These are phyloP conservation scores for Petrea volubilis DNA, from an alignment of 257 asterid species.

Conservation along the genomic window DNA sequence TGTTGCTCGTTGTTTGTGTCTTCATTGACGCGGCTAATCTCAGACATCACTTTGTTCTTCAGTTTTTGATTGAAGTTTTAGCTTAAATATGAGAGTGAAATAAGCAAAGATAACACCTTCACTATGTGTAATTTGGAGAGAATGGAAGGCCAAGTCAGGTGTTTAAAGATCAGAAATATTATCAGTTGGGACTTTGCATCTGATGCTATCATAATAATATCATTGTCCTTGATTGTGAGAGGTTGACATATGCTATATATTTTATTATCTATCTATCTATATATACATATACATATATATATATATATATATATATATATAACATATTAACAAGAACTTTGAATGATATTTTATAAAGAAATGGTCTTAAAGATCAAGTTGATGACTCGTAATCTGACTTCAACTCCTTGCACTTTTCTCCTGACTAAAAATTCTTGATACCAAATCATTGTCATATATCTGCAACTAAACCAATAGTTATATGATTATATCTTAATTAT, in stretches of 20 bases:
- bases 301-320: too few species aligned
- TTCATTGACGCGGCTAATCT: slow-evolving; percentile 13
- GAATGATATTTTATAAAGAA: slow-evolving; percentile 9
- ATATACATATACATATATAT: neutral
- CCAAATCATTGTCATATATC: slow-evolving; percentile 14
- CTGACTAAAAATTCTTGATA: slow-evolving; percentile 16
- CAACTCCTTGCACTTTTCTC: neutral
- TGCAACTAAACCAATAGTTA: slow-evolving; percentile 16
- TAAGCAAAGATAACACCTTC: neutral
- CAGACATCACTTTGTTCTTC: slow-evolving; percentile 26
- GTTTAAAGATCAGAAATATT: neutral
- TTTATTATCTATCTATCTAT: neutral
- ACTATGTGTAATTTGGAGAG: neutral
- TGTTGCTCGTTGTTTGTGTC: slow-evolving; percentile 1
- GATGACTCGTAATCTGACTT: neutral
- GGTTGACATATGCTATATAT: slow-evolving; percentile 2
- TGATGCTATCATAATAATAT: neutral
- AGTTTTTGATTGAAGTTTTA: neutral
- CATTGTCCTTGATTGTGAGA: slow-evolving; percentile 8
- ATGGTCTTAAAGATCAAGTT: slow-evolving; percentile 17
- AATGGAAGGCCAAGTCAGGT: neutral
- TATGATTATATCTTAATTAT: neutral
- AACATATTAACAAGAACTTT: slow-evolving; percentile 1
- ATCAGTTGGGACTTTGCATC: slow-evolving; percentile 27
- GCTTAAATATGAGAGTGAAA: neutral